Conservation (phyloP, 2,329 filamentous ascomycete species). For the Diaporthe ampelina region DNA sequence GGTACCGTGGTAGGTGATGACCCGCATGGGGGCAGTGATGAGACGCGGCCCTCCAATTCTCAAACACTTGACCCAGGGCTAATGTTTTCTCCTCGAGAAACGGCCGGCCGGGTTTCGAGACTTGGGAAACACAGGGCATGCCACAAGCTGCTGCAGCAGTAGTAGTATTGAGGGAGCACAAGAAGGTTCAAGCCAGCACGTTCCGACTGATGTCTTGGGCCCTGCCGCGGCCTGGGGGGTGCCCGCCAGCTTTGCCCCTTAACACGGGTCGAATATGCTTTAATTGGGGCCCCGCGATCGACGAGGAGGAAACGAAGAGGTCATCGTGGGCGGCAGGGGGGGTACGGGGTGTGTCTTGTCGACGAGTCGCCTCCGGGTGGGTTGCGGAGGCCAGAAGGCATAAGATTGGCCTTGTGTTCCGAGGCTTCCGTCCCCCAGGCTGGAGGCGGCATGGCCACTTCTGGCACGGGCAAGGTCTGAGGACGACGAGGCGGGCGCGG, state of each 20-base stretch:
- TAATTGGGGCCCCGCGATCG: conserved; percentile 47
- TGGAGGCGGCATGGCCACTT: conserved; percentile 22
- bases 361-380: conserved; percentile 31
- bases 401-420: conserved; percentile 38
- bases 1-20: conserved; percentile 20
- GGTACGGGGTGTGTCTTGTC: conserved; percentile 12
- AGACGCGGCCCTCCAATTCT: conserved; percentile 38
- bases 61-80: conserved; percentile 35
- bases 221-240: conserved; percentile 27
- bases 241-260: conserved; percentile 23
- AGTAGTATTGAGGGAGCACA: conserved; percentile 43
- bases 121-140: conserved; percentile 39
- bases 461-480: conserved; percentile 36
- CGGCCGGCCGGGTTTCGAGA: conserved; percentile 33
- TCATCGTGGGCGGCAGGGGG: conserved; percentile 25
- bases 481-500: conserved; percentile 35
- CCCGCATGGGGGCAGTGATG: conserved; percentile 32
- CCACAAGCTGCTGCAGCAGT: too few relatives aligned
- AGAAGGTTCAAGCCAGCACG: conserved; percentile 51
- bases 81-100: conserved; percentile 30
- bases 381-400: conserved; percentile 32
- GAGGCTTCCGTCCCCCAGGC: conserved; percentile 31
- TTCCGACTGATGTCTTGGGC: conserved; percentile 42
- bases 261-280: conserved; percentile 31
- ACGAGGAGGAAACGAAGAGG: conserved; percentile 46